phyloP scores from a whole-genome alignment of 768 basidiomycete genomes.

The Calocera viscosa region DNA sequence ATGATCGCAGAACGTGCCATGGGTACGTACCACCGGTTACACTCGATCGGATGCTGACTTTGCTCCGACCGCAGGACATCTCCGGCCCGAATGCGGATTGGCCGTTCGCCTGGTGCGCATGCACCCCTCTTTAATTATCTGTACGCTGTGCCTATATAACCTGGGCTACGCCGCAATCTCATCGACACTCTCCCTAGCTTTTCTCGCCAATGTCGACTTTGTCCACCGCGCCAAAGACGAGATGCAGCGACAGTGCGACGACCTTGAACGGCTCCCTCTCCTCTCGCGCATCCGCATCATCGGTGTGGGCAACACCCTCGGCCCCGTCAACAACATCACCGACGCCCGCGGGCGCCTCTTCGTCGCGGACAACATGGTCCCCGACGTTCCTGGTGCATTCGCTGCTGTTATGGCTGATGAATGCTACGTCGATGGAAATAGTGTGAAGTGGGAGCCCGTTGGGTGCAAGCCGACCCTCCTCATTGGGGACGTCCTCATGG shows the following conservation, averaged over 20 bases:
- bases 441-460: background rate
- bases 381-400: conserved; percentile 8
- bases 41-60: background rate
- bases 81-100: conserved; percentile 2
- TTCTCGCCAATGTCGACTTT: conserved; percentile 8
- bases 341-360: conserved; percentile 3
- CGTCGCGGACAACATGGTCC: conserved; percentile 5
- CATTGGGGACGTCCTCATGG: conserved; percentile 2
- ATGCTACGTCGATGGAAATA: conserved; percentile 6
- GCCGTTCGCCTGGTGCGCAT: background rate
- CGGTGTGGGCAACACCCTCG: background rate
- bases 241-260: conserved; percentile 1
- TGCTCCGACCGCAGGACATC: background rate
- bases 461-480: background rate
- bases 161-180: background rate
- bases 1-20: conserved; percentile 1
- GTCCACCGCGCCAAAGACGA: conserved; percentile 1
- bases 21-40: background rate
- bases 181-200: background rate
- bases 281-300: conserved; percentile 3
- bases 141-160: background rate
- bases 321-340: background rate
- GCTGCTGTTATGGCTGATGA: conserved; percentile 7
- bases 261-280: background rate
- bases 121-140: background rate